Evolutionary conservation across 2,329 filamentous ascomycete species (phyloP), one percentile per base, ranked within the genome.

Genomic region (Fusarium marasasianum): DNA sequence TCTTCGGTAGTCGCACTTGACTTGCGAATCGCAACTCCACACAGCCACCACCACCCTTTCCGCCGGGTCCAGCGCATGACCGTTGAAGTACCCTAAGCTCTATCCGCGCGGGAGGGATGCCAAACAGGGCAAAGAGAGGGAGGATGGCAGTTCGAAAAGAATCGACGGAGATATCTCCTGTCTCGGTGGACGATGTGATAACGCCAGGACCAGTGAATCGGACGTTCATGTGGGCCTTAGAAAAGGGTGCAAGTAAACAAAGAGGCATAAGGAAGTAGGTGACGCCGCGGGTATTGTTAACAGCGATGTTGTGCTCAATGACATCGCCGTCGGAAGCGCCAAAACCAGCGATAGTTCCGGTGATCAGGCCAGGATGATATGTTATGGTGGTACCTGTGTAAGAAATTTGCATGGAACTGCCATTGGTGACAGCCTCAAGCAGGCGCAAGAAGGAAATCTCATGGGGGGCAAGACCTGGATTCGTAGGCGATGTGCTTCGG

Each of bases 391-490:
- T 98, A 80, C 96, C 96, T 3, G 95, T 98, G 85, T 97, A 96
- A 17, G 95, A 98, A 77, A 99, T 98, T 80, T 98, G 95, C 85
- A 98, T 94, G 63, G 93, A 91, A 66, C 93, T 94, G 84, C 96
- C 96, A 87, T 99, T 99, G 80, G 96, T 99, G 78, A 99, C 89
- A 76, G 94, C 90, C 83, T 98, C 96, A 80, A 99, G 91, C 24
- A 99, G 93, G 65, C 96, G 95, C 38, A 99, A 89, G 83, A 99
- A 96, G 53, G 96, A 98, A 79, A 98, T 92, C 84, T 99, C 96
- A 85, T 98, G 93, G 55, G 94, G 92, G 61, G 94, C 92, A 62
- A 99, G 93, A 79, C 96, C 96, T 3, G 96, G 95, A 78, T 93
- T 92, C 45, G 94, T 95, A 53, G 93, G 92, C 47, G 94, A 98